phyloP scores from a whole-genome alignment of 345 rosid genomes.

The Balakata baccata region DNA sequence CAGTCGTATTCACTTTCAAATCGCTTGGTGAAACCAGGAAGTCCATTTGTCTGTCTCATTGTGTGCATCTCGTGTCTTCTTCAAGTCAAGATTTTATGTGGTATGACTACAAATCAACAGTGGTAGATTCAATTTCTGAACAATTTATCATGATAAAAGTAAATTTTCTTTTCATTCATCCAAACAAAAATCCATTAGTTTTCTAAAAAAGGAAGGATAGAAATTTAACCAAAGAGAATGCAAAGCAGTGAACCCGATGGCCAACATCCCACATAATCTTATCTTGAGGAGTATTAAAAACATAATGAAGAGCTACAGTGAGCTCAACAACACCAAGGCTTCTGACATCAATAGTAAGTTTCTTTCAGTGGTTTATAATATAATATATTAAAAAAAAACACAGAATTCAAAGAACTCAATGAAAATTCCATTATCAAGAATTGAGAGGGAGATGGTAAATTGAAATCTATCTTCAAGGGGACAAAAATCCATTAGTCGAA shows the following conservation, averaged over 20 bases:
- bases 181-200: not conserved
- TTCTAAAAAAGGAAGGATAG: too few species aligned
- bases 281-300: constrained; percentile 85
- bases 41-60: constrained; percentile 82
- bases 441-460: too few species aligned
- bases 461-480: too few species aligned
- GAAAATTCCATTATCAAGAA: too few species aligned
- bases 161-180: not conserved
- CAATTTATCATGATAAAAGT: not conserved
- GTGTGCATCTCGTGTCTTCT: constrained; percentile 93
- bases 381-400: too few species aligned
- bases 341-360: too few species aligned
- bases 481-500: too few species aligned
- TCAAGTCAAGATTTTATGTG: constrained; percentile 94
- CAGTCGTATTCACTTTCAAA: constrained; percentile 90
- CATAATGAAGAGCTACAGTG: constrained; percentile 94
- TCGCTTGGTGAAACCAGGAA: constrained; percentile 84
- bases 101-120: constrained; percentile 53
- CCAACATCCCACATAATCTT: constrained; percentile 97
- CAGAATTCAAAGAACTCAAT: too few species aligned
- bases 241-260: constrained; percentile 58
- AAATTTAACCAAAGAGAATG: not conserved
- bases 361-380: too few species aligned
- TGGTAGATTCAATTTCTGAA: not conserved
- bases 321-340: constrained; percentile 99